Evolutionary conservation across 1,139 yeast species (phyloP), one percentile per base, ranked within the genome.

Genomic region (Suhomyces terraborum): DNA sequence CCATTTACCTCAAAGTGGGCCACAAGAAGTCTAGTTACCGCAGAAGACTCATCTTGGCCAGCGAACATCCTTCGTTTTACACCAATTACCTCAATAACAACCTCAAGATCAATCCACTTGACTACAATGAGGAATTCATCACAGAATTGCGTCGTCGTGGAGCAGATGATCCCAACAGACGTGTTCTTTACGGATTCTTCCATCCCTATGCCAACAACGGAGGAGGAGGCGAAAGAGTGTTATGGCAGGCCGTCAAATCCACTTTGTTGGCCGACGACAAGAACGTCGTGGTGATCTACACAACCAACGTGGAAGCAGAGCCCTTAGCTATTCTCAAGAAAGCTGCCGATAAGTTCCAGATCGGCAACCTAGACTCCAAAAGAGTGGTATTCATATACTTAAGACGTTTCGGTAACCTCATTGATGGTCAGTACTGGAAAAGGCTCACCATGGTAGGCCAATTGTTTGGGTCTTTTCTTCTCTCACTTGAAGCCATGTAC

Each of bases 141-240:
- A 50, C 52, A 8, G 54, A 52, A 24, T 62, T 69, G 67, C 58
- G 53, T 29, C 69, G 70, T 16, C 56, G 77, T 36, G 66, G 56
- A 24, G 60, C 64, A 6, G 55, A 59, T 13, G 80, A 72, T 50
- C 64, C 66, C 5, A 58, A 53, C 29, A 63, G 84, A 32, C 67
- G 59, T 37, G 49, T 69, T 14, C 59, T 88, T 14, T 84, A 70
- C 55, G 99, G 98, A 6, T 91, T 87, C 58, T 89, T 93, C 69
- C 99, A 94, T 63, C 98, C 98, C 0, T 87, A 84, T 54, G 91
- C 97, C 49, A 88, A 88, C 59, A 94, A 96, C 35, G 96, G 96
- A 28, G 98, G 98, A 14, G 99, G 99, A 28, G 99, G 99, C 18
- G 99, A 94, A 61, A 77, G 95, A 38, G 98, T 94, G 0, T 70